A percentile compares a stretch with the other conserved stretches of the same genome.
These are phyloP conservation scores for Linnemannia schmuckeri DNA, from an alignment of 192 early-diverging fungal genomes.

Conservation along the genomic window DNA sequence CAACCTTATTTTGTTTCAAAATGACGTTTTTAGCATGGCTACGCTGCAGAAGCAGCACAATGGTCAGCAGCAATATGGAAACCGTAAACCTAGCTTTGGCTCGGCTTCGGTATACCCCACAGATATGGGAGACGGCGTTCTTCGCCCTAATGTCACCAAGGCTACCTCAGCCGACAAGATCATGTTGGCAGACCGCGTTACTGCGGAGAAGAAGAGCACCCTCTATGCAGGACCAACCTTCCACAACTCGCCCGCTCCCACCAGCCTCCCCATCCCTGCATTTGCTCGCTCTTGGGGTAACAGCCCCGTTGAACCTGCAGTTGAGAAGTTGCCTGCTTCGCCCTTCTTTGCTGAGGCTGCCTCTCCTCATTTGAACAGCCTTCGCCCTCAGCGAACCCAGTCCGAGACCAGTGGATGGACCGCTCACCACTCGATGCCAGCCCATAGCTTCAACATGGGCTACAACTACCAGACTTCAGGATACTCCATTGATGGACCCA, in stretches of 20 bases:
- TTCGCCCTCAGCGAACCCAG: slow-evolving; percentile 32
- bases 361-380: slow-evolving; percentile 37
- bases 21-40: background rate
- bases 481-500: slow-evolving; percentile 32
- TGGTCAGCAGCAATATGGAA: slow-evolving; percentile 5
- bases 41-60: slow-evolving; percentile 9
- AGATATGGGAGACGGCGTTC: background rate
- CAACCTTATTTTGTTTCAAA: background rate
- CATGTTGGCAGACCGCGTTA: slow-evolving; percentile 25
- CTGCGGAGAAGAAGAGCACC: slow-evolving; percentile 23
- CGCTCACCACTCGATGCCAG: slow-evolving; percentile 22
- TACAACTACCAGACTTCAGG: slow-evolving; percentile 40
- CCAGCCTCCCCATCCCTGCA: slow-evolving; percentile 65
- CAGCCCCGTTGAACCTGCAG: slow-evolving; percentile 10
- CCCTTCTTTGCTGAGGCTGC: slow-evolving; percentile 39
- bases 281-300: slow-evolving; percentile 31
- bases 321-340: slow-evolving; percentile 6
- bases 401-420: slow-evolving; percentile 30
- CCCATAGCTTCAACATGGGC: background rate
- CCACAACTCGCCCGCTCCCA: slow-evolving; percentile 68
- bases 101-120: background rate
- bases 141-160: slow-evolving; percentile 23
- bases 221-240: slow-evolving; percentile 70
- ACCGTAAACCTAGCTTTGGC: slow-evolving; percentile 15
- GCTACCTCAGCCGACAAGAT: slow-evolving; percentile 24